A percentile compares a stretch with the other conserved stretches of the same genome.
phyloP scores from a whole-genome alignment of 345 rosid genomes.

The Stellera chamaejasme region DNA sequence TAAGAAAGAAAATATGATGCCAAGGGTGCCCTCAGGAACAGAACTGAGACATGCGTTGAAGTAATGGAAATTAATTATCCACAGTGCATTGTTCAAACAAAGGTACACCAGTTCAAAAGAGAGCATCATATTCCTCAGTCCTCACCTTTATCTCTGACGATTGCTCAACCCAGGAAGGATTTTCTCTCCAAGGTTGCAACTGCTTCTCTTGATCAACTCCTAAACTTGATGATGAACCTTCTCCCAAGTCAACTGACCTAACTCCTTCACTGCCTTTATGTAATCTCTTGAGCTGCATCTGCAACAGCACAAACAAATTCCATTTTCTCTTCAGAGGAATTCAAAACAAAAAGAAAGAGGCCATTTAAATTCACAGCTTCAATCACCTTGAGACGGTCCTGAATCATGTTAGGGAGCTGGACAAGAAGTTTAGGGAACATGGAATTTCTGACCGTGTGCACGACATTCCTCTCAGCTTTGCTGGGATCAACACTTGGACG shows the following conservation, averaged over 20 bases:
- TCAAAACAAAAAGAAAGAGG: neutral
- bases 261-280: constrained; percentile 23
- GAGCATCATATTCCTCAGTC: neutral
- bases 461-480: constrained; percentile 22
- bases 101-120: too few relatives aligned
- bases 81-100: too few relatives aligned
- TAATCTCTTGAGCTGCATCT: constrained; percentile 51
- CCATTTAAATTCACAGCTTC: neutral
- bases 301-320: constrained; percentile 13
- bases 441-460: constrained; percentile 42
- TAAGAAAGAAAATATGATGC: too few relatives aligned
- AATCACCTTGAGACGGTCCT: constrained; percentile 38
- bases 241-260: constrained; percentile 24
- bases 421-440: constrained; percentile 37
- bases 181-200: constrained; percentile 66
- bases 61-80: too few relatives aligned
- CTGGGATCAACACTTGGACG: constrained; percentile 17
- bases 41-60: too few relatives aligned
- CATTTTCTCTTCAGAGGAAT: neutral
- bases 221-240: constrained; percentile 24
- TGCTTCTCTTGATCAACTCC: constrained; percentile 55
- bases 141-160: constrained; percentile 57
- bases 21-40: too few relatives aligned
- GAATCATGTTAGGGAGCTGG: constrained; percentile 52
- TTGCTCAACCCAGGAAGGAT: constrained; percentile 59